Evolutionary conservation across 164 flowering plant genomes (phyloP).

Genomic region (Sedum album): DNA sequence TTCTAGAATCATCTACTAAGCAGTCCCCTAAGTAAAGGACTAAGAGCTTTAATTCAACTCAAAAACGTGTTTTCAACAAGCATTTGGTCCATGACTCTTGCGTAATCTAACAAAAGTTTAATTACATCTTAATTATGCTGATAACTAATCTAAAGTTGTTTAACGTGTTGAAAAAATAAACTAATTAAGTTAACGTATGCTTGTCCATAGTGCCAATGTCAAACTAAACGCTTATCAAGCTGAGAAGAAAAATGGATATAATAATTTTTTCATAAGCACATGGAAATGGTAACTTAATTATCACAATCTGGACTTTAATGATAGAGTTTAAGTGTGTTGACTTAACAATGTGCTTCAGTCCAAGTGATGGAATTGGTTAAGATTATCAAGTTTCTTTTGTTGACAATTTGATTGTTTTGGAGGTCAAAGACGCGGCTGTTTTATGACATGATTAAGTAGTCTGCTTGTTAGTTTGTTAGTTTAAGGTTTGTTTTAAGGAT

Average conservation of each 20-base stretch:
- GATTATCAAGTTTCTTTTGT: not conserved
- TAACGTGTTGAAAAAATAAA: too few relatives aligned
- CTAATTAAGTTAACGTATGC: too few relatives aligned
- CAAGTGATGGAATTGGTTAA: not conserved
- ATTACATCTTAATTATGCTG: not conserved
- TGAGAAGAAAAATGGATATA: not conserved
- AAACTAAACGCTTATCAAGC: not conserved
- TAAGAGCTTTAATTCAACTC: not conserved
- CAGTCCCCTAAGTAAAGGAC: not conserved
- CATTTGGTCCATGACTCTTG: not conserved
- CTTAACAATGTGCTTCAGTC: too few relatives aligned
- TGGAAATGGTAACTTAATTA: not conserved
- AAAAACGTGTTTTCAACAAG: constrained; percentile 1
- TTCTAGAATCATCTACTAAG: not conserved
- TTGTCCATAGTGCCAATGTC: not conserved
- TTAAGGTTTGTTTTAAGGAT: constrained; percentile 3
- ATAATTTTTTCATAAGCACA: not conserved
- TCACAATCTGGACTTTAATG: not conserved
- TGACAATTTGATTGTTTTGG: not conserved
- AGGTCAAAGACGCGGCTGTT: constrained; percentile 1
- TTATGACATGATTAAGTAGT: not conserved
- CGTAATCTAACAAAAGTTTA: not conserved
- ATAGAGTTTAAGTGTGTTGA: not conserved
- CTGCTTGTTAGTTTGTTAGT: not conserved
- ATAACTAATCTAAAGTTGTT: not conserved